Base-by-base conservation (phyloP, 2,329 filamentous ascomycete genomes). In the Botryosphaeria dothidea region DNA sequence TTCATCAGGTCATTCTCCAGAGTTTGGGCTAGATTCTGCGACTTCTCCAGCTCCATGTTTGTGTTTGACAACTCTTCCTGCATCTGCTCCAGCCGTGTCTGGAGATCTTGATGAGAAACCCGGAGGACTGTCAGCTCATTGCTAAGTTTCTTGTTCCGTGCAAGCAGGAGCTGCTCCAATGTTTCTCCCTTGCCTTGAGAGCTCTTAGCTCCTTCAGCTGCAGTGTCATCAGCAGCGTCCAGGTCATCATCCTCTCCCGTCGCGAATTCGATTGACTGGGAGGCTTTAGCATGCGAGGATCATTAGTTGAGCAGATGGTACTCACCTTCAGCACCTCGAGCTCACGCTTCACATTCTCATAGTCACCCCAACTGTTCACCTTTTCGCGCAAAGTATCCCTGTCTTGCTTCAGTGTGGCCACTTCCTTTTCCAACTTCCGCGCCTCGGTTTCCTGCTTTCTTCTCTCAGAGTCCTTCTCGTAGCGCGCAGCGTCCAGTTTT, bases 321-420 rank as follows among this genome's bases (percentile, higher is more conserved):
- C 73, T 66, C 73, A 85, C 85, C 76, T 97, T 97, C 67, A 99
- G 86, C 67, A 98, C 93, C 72, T 98, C 94, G 3, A 99, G 84
- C 78, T 99, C 96, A 69, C 96, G 92, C 79, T 95, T 97, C 54
- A 99, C 88, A 66, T 98, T 94, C 36, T 98, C 93, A 75, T 99
- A 99, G 76, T 99, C 95, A 69, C 88, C 88, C 88, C 92, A 96
- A 75, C 91, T 96, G 68, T 92, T 88, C 3, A 98, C 86, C 79
- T 95, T 97, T 41, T 84, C 82, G 73, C 90, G 92, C 64, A 98
- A 82, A 27, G 85, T 83, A 66, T 97, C 93, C 68, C 92, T 89
- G 75, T 98, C 95, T 34, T 91, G 87, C 71, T 89, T 90, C 19
- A 96, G 80, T 65, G 90, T 86, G 8, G 85, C 84, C 64, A 90